These are phyloP conservation scores for Amanita inopinata DNA, from an alignment of 768 basidiomycete genomes.

Conservation along the genomic window DNA sequence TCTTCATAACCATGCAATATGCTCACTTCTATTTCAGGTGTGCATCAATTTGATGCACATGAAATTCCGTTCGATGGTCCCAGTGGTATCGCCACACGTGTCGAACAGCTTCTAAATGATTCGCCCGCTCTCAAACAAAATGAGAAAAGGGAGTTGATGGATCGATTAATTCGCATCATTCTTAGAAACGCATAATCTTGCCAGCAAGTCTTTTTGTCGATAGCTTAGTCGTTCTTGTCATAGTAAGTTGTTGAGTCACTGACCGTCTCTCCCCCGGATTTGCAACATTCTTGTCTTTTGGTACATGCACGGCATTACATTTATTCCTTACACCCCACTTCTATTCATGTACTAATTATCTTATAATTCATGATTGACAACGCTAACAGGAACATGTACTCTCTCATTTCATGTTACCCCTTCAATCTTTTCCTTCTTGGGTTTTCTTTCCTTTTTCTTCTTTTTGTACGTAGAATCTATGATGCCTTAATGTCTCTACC, in stretches of 20 bases:
- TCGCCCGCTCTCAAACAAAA: conserved; percentile 37
- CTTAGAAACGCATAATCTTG: conserved; percentile 32
- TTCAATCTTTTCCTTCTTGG: background rate
- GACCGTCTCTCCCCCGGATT: background rate
- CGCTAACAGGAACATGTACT: too few relatives aligned
- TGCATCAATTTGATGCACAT: conserved; percentile 66
- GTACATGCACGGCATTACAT: too few relatives aligned
- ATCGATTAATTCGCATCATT: conserved; percentile 52
- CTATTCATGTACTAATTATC: background rate
- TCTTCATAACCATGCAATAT: conserved; percentile 7
- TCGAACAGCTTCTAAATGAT: conserved; percentile 47
- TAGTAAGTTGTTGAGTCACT: too few relatives aligned
- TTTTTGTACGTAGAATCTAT: background rate
- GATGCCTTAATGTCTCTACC: conserved; percentile 2
- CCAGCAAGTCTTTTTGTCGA: too few relatives aligned
- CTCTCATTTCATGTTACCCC: too few relatives aligned
- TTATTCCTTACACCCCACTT: too few relatives aligned
- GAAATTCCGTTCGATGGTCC: conserved; percentile 71
- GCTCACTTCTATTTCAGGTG: conserved; percentile 35
- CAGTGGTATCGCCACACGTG: conserved; percentile 54
- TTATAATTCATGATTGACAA: background rate
- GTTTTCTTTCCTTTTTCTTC: background rate
- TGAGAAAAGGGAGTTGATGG: conserved; percentile 43
- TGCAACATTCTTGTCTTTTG: background rate
- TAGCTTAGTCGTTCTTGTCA: too few relatives aligned